Conservation (phyloP, 2,329 filamentous ascomycete species). For the Microthyrium microscopicum region DNA sequence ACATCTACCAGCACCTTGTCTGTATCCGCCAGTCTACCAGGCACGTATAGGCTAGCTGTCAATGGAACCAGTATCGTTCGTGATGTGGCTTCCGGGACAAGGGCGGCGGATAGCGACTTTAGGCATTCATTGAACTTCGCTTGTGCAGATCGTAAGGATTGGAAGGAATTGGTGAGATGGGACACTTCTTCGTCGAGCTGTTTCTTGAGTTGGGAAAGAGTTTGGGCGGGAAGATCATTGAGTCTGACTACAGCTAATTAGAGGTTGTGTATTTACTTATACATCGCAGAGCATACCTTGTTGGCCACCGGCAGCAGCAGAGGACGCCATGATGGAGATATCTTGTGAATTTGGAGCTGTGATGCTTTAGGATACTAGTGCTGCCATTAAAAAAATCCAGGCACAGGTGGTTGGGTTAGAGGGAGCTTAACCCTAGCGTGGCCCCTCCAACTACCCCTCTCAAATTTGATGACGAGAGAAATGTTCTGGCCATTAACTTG, state of each 20-base stretch:
- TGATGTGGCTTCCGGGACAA: constrained; percentile 21
- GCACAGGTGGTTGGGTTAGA: no score
- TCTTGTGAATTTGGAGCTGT: no score
- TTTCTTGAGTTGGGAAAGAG: constrained; percentile 83
- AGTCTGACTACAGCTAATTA: constrained; percentile 36
- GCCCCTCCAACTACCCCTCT: no score
- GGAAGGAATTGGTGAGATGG: constrained; percentile 79
- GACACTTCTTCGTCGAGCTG: constrained; percentile 93
- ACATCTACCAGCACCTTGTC: constrained; percentile 78
- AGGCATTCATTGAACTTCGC: constrained; percentile 85
- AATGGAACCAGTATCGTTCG: constrained; percentile 67
- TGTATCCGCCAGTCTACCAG: constrained; percentile 57
- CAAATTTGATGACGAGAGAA: no score
- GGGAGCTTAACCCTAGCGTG: no score
- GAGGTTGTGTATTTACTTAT: not conserved
- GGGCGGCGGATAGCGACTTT: constrained; percentile 50
- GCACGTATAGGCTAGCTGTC: constrained; percentile 88
- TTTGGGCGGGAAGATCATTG: constrained; percentile 61
- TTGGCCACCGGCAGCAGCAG: not conserved
- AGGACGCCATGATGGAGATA: not conserved
- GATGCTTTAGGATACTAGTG: no score
- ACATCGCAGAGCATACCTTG: not conserved
- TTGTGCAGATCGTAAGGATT: constrained; percentile 78
- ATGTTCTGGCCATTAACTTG: no score
- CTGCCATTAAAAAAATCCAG: no score